These are phyloP conservation scores for Chlorella sp. DNA, from an alignment of 139 green algal genomes.

Conservation along the genomic window DNA sequence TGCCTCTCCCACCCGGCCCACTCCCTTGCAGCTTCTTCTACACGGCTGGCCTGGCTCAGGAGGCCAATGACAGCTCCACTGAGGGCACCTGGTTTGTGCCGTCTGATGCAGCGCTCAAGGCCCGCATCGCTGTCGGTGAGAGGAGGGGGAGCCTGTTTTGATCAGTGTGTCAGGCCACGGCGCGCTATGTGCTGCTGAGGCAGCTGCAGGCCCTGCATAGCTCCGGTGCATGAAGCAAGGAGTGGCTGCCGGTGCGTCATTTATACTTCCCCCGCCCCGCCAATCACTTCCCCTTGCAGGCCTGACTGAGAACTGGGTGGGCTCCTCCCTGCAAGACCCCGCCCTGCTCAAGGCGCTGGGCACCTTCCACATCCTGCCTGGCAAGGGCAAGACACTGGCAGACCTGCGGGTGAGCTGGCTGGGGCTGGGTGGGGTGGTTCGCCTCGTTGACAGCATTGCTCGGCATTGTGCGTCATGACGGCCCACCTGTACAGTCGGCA, in stretches of 20 bases:
- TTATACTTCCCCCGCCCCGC: too few species aligned
- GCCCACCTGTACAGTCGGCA: too few species aligned
- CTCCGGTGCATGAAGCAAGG: too few species aligned
- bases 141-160: too few species aligned
- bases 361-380: background rate
- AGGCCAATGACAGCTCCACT: background rate
- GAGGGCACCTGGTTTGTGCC: conserved; percentile 10
- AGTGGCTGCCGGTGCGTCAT: too few species aligned
- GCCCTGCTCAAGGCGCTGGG: background rate
- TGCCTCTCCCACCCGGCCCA: too few species aligned
- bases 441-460: too few species aligned
- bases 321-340: background rate
- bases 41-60: background rate
- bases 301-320: background rate
- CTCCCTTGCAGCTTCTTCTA: conserved; percentile 4
- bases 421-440: too few species aligned
- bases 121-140: background rate
- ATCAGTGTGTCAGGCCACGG: too few species aligned
- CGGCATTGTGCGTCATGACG: too few species aligned
- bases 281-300: background rate
- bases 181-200: too few species aligned
- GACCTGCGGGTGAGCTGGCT: background rate
- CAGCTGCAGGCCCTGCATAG: too few species aligned
- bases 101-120: background rate
- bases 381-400: background rate